Percentiles rank a stretch among this genome's conserved stretches.
These are phyloP conservation scores for Cajanus cajan DNA, from an alignment of 306 rosid genomes.

Conservation along the genomic window DNA sequence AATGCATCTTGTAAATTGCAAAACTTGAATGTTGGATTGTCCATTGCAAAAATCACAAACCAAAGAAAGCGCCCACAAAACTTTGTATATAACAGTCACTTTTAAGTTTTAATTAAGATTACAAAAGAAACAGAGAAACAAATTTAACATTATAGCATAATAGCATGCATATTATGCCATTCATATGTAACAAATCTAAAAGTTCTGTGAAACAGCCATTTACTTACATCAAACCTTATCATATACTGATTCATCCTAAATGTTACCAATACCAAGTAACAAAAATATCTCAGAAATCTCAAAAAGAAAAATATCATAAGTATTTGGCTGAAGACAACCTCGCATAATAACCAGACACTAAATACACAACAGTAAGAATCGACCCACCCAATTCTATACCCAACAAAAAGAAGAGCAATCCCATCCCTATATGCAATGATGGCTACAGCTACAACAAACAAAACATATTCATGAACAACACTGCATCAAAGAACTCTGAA, in stretches of 20 bases:
- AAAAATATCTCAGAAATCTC: background rate
- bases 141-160: background rate
- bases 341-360: background rate
- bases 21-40: background rate
- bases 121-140: background rate
- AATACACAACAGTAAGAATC: background rate
- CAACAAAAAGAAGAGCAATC: conserved; percentile 6
- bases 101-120: background rate
- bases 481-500: background rate
- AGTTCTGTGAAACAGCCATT: background rate
- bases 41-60: background rate
- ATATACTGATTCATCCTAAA: background rate
- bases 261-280: background rate
- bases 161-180: background rate
- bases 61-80: background rate
- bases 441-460: background rate
- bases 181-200: conserved; percentile 1
- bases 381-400: background rate
- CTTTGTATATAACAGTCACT: background rate
- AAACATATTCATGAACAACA: background rate
- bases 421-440: background rate
- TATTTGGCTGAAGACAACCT: background rate
- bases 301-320: background rate
- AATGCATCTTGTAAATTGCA: background rate
- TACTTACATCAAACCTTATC: background rate